A percentile compares a stretch with the other conserved stretches of the same genome.
Evolutionary conservation across 768 basidiomycete genomes (phyloP).

Genomic region (Lentinula aciculospora): DNA sequence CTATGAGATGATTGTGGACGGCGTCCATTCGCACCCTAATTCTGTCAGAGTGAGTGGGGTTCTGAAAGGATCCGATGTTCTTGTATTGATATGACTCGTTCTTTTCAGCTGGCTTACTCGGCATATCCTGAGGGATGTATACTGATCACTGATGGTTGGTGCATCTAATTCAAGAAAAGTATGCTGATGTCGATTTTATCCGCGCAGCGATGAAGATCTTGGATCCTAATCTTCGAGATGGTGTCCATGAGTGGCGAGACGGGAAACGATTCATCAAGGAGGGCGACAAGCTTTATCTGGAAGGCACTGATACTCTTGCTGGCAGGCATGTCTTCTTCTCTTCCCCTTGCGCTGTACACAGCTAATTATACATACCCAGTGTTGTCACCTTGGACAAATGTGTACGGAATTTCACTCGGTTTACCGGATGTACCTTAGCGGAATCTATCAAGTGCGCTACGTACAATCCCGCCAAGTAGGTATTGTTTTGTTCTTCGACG

Average conservation of each 20-base stretch:
- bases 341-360: not conserved
- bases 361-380: slow-evolving; percentile 27
- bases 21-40: slow-evolving; percentile 87
- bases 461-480: slow-evolving; percentile 75
- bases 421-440: slow-evolving; percentile 78
- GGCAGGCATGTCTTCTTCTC: slow-evolving; percentile 54
- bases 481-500: not conserved
- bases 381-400: slow-evolving; percentile 82
- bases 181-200: not conserved
- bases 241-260: slow-evolving; percentile 85
- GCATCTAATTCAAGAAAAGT: not conserved
- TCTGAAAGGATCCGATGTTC: not conserved
- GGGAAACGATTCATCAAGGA: slow-evolving; percentile 76
- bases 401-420: slow-evolving; percentile 78
- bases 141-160: slow-evolving; percentile 81
- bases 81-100: too few species aligned
- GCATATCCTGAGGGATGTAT: slow-evolving; percentile 83
- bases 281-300: slow-evolving; percentile 74
- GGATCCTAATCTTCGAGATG: slow-evolving; percentile 80
- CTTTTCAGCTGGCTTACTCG: slow-evolving; percentile 68
- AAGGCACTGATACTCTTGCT: slow-evolving; percentile 83
- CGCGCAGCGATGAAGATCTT: slow-evolving; percentile 68
- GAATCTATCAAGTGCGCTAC: slow-evolving; percentile 86
- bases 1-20: slow-evolving; percentile 88
- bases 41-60: slow-evolving; percentile 64